These are phyloP conservation scores for Chytriomyces confervae DNA, from an alignment of 192 early-diverging fungal genomes.

Conservation along the genomic window DNA sequence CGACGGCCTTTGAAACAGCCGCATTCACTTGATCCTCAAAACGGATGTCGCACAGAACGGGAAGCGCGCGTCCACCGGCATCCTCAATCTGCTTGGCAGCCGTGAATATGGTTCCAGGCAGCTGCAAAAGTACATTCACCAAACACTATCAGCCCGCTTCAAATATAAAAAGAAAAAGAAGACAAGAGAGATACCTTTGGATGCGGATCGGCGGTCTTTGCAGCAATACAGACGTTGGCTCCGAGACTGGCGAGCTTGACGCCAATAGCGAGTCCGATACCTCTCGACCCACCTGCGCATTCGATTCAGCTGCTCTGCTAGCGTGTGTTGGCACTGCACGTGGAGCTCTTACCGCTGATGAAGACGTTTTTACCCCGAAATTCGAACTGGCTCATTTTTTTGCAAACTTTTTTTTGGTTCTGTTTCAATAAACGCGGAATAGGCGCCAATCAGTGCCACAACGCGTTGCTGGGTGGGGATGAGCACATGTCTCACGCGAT, in stretches of 20 bases:
- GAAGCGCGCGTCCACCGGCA: conserved; percentile 76
- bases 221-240: conserved; percentile 73
- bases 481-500: no score
- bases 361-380: conserved; percentile 31
- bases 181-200: conserved; percentile 49
- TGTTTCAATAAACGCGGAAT: no score
- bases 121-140: conserved; percentile 39
- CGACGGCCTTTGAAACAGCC: conserved; percentile 70
- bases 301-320: neutral
- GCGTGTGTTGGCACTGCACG: neutral
- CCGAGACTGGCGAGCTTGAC: conserved; percentile 70
- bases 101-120: conserved; percentile 84
- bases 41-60: conserved; percentile 84
- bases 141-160: neutral
- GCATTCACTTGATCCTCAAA: conserved; percentile 73
- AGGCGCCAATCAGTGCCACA: no score
- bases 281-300: conserved; percentile 44
- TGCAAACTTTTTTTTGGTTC: neutral
- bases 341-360: conserved; percentile 23
- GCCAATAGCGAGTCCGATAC: conserved; percentile 83
- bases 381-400: conserved; percentile 6
- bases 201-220: conserved; percentile 73
- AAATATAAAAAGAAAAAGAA: conserved; percentile 16
- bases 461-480: no score
- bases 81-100: conserved; percentile 76